A percentile compares a stretch with the other conserved stretches of the same genome.
Evolutionary conservation across 768 basidiomycete genomes (phyloP).

Genomic region (Mycena sanguinolenta): DNA sequence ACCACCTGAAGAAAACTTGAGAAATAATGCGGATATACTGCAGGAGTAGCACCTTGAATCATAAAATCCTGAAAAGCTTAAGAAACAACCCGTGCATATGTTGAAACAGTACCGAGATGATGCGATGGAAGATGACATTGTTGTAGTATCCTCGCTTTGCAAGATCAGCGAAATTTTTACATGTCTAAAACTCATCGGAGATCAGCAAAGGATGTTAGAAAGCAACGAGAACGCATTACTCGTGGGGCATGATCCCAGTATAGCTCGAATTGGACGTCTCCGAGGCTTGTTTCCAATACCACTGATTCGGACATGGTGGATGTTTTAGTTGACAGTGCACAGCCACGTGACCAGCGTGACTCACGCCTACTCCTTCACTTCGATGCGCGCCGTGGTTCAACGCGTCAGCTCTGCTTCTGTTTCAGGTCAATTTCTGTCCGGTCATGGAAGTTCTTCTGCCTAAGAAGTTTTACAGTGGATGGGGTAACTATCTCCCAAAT

Average conservation of each 20-base stretch:
- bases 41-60: constrained; percentile 97
- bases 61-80: constrained; percentile 83
- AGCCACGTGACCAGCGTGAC: constrained; percentile 24
- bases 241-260: constrained; percentile 93
- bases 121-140: constrained; percentile 89
- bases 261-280: constrained; percentile 90
- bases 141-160: constrained; percentile 96
- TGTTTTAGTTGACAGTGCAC: constrained; percentile 4
- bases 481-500: constrained; percentile 85
- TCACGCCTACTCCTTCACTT: background rate
- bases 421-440: constrained; percentile 61
- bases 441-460: background rate
- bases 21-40: constrained; percentile 42
- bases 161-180: constrained; percentile 94
- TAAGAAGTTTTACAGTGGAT: constrained; percentile 70
- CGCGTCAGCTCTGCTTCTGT: constrained; percentile 90
- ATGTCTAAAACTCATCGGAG: constrained; percentile 69
- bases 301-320: constrained; percentile 65
- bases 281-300: constrained; percentile 84
- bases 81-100: background rate
- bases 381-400: constrained; percentile 92
- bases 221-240: constrained; percentile 54
- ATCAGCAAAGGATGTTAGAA: constrained; percentile 21
- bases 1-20: too few species aligned
- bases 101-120: constrained; percentile 76